Percentiles rank a stretch among this genome's conserved stretches.
Evolutionary conservation across 805 yeast species (phyloP).

Genomic region (Groenewaldozyma tartarivorans): DNA sequence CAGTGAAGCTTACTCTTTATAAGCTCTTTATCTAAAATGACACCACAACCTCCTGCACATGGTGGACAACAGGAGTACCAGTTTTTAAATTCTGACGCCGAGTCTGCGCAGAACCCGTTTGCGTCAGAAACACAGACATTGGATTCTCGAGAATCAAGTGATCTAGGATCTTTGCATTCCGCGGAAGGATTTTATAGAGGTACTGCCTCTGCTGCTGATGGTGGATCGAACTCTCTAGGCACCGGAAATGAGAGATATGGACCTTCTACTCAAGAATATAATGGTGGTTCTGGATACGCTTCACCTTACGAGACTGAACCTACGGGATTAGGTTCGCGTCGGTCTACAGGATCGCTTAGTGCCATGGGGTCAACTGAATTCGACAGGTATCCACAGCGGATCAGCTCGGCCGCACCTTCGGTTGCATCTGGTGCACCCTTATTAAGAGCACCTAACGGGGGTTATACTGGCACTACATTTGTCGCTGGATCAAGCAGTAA

Average conservation of each 20-base stretch:
- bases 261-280: not conserved
- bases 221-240: not conserved
- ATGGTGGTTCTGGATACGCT: slow-evolving; percentile 2
- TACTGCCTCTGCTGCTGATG: not conserved
- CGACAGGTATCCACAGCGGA: slow-evolving; percentile 29
- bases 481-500: not conserved
- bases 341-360: slow-evolving; percentile 16
- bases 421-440: slow-evolving; percentile 16
- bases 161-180: slow-evolving; percentile 10
- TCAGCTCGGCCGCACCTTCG: slow-evolving; percentile 19
- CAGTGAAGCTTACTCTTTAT: too few species aligned
- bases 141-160: slow-evolving; percentile 15
- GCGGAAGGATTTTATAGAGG: slow-evolving; percentile 3
- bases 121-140: slow-evolving; percentile 20
- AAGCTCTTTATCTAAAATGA: too few species aligned
- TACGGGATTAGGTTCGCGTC: slow-evolving; percentile 9
- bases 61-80: slow-evolving; percentile 13
- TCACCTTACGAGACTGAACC: slow-evolving; percentile 1
- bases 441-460: slow-evolving; percentile 4
- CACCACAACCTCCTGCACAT: slow-evolving; percentile 7
- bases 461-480: not conserved
- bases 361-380: slow-evolving; percentile 22
- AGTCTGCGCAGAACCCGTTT: slow-evolving; percentile 21
- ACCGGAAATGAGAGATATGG: not conserved
- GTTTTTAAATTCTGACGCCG: slow-evolving; percentile 11